phyloP scores from a whole-genome alignment of 2,329 filamentous ascomycete genomes.

The Cladosporium cucumerinum region DNA sequence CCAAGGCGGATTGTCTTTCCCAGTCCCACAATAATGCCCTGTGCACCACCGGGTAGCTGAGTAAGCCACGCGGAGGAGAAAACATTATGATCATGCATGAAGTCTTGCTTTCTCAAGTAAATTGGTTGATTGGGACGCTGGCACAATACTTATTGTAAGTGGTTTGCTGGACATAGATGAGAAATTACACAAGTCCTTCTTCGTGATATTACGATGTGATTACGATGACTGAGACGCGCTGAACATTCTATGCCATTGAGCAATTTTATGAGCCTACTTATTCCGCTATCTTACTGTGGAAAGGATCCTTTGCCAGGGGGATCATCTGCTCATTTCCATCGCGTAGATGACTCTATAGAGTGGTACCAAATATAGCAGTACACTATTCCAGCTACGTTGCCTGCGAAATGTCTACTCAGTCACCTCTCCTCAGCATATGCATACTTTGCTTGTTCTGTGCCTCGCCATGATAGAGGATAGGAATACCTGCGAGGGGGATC shows the following conservation, averaged over 20 bases:
- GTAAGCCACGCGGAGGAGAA: background rate
- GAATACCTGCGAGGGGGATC: background rate
- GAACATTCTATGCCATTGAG: background rate
- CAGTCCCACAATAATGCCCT: background rate
- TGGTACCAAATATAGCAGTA: background rate
- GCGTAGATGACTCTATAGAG: background rate
- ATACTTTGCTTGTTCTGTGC: background rate
- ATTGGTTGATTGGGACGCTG: background rate
- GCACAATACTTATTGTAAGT: background rate
- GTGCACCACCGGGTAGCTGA: background rate
- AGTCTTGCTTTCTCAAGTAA: background rate
- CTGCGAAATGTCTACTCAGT: background rate
- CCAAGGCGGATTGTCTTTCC: background rate
- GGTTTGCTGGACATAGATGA: background rate
- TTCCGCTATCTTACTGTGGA: background rate
- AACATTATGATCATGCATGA: background rate
- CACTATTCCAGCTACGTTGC: background rate
- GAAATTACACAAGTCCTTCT: background rate
- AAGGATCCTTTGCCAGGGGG: background rate
- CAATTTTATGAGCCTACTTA: background rate
- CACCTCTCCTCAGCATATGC: background rate
- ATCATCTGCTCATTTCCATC: background rate
- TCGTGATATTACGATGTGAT: background rate
- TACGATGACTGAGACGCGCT: background rate
- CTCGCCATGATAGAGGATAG: background rate